Percentiles rank a stretch among this genome's conserved stretches.
phyloP scores from a whole-genome alignment of 352 stramenopile genomes.

The Globisporangium viniferum region DNA sequence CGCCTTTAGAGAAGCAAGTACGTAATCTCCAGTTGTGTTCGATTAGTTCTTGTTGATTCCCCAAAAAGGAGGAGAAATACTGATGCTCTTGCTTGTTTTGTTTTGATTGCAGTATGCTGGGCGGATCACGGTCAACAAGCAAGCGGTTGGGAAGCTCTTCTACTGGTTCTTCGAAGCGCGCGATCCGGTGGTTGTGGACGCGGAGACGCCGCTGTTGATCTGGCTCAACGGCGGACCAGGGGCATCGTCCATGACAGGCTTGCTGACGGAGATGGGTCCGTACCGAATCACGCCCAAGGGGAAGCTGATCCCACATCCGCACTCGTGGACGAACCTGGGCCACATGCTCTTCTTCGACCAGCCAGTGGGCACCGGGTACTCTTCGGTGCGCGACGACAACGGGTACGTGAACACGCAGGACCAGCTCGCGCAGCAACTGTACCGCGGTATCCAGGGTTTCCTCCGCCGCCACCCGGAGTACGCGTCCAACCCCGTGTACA shows the following conservation, averaged over 20 bases:
- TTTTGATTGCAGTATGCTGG: conserved; percentile 53
- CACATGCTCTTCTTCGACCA: conserved; percentile 88
- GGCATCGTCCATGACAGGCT: conserved; percentile 73
- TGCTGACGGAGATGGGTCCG: conserved; percentile 77
- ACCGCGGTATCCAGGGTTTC: conserved; percentile 91
- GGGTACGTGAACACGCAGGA: conserved; percentile 72
- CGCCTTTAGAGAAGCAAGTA: conserved; percentile 64
- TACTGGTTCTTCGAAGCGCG: conserved; percentile 87
- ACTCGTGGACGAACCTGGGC: conserved; percentile 72
- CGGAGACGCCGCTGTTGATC: conserved; percentile 60
- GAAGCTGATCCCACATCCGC: conserved; percentile 59
- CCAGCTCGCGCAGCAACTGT: conserved; percentile 84
- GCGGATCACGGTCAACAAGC: conserved; percentile 55
- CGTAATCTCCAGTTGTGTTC: conserved; percentile 15
- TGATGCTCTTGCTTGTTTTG: not conserved
- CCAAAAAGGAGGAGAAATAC: not conserved
- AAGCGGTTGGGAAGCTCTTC: conserved; percentile 61
- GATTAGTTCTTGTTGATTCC: not conserved
- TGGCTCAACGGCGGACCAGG: conserved; percentile 83
- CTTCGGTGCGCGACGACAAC: conserved; percentile 60
- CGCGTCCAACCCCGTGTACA: conserved; percentile 50
- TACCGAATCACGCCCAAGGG: conserved; percentile 69
- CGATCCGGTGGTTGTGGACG: conserved; percentile 34
- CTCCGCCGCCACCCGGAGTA: conserved; percentile 86
- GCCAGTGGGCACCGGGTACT: conserved; percentile 78